Evolutionary conservation across 768 basidiomycete species (phyloP).

Genomic region (Xerocomellus chrysenteron): DNA sequence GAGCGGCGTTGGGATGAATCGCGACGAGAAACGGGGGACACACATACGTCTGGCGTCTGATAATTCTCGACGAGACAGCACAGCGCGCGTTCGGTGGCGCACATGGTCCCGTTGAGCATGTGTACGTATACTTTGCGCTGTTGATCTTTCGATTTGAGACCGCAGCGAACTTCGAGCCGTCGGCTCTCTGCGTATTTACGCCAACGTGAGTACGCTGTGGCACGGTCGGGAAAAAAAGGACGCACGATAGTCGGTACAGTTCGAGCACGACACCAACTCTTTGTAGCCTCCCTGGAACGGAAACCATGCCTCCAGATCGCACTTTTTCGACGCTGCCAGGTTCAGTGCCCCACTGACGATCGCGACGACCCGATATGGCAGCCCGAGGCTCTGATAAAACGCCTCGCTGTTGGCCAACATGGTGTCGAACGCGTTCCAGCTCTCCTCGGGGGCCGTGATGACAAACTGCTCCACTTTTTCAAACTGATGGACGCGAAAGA

Average conservation of each 20-base stretch:
- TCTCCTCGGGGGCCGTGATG: slow-evolving; percentile 91
- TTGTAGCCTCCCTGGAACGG: slow-evolving; percentile 96
- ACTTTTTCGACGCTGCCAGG: slow-evolving; percentile 95
- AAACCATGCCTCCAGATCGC: slow-evolving; percentile 99
- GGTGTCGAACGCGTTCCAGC: slow-evolving; percentile 89
- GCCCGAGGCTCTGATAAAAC: slow-evolving; percentile 92
- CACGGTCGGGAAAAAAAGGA: slow-evolving; percentile 14
- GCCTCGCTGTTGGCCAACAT: slow-evolving; percentile 91
- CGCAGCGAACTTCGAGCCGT: slow-evolving; percentile 90
- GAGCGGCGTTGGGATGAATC: neutral
- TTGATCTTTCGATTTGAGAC: slow-evolving; percentile 88
- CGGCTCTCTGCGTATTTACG: slow-evolving; percentile 66
- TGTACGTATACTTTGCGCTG: slow-evolving; percentile 93
- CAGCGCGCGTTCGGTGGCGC: slow-evolving; percentile 93
- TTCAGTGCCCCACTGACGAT: slow-evolving; percentile 98
- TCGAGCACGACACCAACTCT: slow-evolving; percentile 96
- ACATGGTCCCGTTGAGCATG: slow-evolving; percentile 98
- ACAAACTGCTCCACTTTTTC: slow-evolving; percentile 99
- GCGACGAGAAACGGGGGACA: neutral
- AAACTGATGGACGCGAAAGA: slow-evolving; percentile 99
- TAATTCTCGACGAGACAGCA: slow-evolving; percentile 99
- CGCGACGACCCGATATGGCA: slow-evolving; percentile 89
- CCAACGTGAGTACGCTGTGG: neutral
- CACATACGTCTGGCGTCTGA: slow-evolving; percentile 85
- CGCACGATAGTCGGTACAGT: slow-evolving; percentile 99